phyloP scores from a whole-genome alignment of 164 flowering plant species.

The Umbilicus rupestris region DNA sequence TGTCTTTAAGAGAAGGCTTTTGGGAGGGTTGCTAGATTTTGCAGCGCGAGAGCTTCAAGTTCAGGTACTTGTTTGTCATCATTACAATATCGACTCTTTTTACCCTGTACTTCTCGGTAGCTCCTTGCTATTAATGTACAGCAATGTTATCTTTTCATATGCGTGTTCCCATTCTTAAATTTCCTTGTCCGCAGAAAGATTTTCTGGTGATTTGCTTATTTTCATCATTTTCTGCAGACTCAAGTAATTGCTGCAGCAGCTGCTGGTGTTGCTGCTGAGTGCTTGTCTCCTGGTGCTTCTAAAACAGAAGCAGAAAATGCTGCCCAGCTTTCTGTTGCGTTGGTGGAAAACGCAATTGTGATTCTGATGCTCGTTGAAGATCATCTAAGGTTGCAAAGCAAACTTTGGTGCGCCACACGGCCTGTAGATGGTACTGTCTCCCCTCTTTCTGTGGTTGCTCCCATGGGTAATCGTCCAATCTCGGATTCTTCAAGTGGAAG shows the following conservation, averaged over 20 bases:
- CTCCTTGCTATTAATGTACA: too few relatives aligned
- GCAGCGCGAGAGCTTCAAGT: conserved; percentile 89
- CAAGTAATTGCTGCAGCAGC: conserved; percentile 99
- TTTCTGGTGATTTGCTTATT: neutral
- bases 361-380: conserved; percentile 98
- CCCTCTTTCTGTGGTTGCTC: conserved; percentile 45
- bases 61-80: conserved; percentile 45
- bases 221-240: conserved; percentile 59
- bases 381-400: conserved; percentile 92
- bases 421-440: conserved; percentile 34
- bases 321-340: conserved; percentile 93
- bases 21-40: conserved; percentile 89
- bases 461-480: conserved; percentile 30
- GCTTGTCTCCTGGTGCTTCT: conserved; percentile 73
- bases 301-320: conserved; percentile 90
- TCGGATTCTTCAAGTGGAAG: conserved; percentile 24
- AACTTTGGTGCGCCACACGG: conserved; percentile 40
- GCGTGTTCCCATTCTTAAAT: too few relatives aligned
- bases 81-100: too few relatives aligned
- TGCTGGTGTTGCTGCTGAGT: conserved; percentile 99
- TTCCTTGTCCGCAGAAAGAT: neutral
- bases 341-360: conserved; percentile 98
- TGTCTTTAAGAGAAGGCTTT: conserved; percentile 85
- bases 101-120: neutral
- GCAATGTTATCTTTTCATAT: too few relatives aligned